Conservation (phyloP, 2,329 filamentous ascomycete species). For the Teratosphaeria viscida region DNA sequence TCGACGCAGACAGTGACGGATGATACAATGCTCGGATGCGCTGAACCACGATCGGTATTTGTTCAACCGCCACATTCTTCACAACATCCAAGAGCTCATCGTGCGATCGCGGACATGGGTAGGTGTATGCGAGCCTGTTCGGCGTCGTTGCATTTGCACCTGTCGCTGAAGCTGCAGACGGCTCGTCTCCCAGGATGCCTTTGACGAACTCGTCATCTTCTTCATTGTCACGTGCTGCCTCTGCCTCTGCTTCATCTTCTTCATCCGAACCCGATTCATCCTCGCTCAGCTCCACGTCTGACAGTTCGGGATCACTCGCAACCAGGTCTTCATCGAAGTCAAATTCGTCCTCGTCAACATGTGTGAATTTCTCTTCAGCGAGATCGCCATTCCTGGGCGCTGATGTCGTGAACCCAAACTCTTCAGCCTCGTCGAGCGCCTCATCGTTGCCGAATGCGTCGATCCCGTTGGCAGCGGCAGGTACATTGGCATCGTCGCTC, state of each 20-base stretch:
- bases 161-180: slow-evolving; percentile 20
- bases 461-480: slow-evolving; percentile 18
- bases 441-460: slow-evolving; percentile 27
- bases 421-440: slow-evolving; percentile 46
- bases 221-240: slow-evolving; percentile 25
- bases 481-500: slow-evolving; percentile 17
- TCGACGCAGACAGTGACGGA: slow-evolving; percentile 70
- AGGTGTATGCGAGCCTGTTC: slow-evolving; percentile 65
- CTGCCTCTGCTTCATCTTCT: slow-evolving; percentile 23
- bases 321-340: slow-evolving; percentile 80
- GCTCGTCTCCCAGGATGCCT: slow-evolving; percentile 27
- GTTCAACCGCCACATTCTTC: slow-evolving; percentile 49
- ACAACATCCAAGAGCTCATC: slow-evolving; percentile 60
- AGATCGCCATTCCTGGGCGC: slow-evolving; percentile 20
- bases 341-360: slow-evolving; percentile 93
- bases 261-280: slow-evolving; percentile 10
- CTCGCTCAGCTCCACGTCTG: slow-evolving; percentile 27
- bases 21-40: slow-evolving; percentile 88
- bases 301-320: slow-evolving; percentile 55
- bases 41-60: slow-evolving; percentile 71
- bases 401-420: slow-evolving; percentile 51
- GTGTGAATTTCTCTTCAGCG: slow-evolving; percentile 43
- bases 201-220: slow-evolving; percentile 40
- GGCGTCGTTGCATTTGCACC: slow-evolving; percentile 28
- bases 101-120: slow-evolving; percentile 71